Evolutionary conservation across 1,284 basidiomycete species (phyloP), one percentile per base, ranked within the genome.

Genomic region (Volvariella surrecta): DNA sequence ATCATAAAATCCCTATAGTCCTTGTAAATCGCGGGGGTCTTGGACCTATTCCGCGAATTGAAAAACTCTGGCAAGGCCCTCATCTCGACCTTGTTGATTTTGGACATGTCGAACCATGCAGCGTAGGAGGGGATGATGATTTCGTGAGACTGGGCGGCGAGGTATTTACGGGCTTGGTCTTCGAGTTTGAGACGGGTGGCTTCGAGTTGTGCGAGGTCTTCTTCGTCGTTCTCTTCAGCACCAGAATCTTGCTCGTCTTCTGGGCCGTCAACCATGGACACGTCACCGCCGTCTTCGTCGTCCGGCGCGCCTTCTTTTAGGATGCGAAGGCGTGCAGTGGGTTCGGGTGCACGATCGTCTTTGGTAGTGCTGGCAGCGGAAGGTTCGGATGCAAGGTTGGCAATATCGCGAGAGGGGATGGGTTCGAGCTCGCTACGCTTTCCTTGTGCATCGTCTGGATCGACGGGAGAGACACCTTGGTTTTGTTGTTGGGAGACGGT

Each of bases 1-100:
- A 99, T 82, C 92, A 99, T 99, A 57, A 99, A 99, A 72, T 99
- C 95, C 50, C 95, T 82, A 61, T 99, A 99, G 63, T 98, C 95
- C 64, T 98, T 99, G 75, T 99, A 99, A 52, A 98, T 91, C 21
- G 88, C 78, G 0, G 95, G 95, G 0, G 94, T 97, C 69, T 99
- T 99, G 51, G 85, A 89, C 53, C 95, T 70, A 62, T 96, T 95
- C 50, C 91, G 76, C 46, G 89, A 90, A 62, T 94, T 95, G 77
- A 99, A 99, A 74, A 98, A 99, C 65, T 99, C 95, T 32, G 95
- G 96, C 19, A 99, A 70, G 2, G 92, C 89, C 54, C 90, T 82
- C 49, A 84, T 79, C 63, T 99, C 95, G 52, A 99, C 87, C 9
- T 89, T 78, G 58, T 97, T 89, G 51, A 99, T 87, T 60, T 87